Evolutionary conservation across 2,329 filamentous ascomycete genomes (phyloP), one percentile per base, ranked within the genome.

Genomic region (Amesomyces nigricolor): DNA sequence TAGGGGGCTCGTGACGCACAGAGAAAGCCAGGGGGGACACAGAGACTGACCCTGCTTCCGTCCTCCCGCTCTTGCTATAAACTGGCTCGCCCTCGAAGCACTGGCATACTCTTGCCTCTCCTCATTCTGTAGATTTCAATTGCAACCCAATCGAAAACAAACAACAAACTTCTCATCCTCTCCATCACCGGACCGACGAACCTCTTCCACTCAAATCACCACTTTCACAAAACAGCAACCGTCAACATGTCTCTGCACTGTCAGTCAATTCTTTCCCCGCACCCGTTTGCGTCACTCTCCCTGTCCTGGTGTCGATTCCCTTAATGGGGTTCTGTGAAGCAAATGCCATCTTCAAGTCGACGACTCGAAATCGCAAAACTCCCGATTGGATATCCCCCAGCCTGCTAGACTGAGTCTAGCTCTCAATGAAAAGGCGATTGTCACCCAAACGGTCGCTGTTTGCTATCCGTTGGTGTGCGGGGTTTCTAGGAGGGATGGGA

Each of bases 161-260:
- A 44, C 37, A 39, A 47, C 26, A 38, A 38, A 19, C 10, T 19
- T 32, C 37, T 52, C 17, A 47, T 30, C 40, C 50, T 9, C 32
- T 35, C 32, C 32, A 35, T 35, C 32, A 9, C 8, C 32, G 7
- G 9, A 35, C 32, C 32, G 32, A 35, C 32, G 32, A 35, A 35
- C 8, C 22, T 35, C 32, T 35, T 35, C 32, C 32, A 35, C 32
- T 26, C 22, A 26, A 26, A 9, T 48, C 45, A n/a, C 22, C 30
- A 39, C 22, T 40, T 54, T 47, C 60, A 54, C 51, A 47, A 47
- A 66, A 47, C 48, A 30, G 52, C 38, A 32, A 49, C 47, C 46
- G 30, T 63, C 70, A 77, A 54, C 67, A 82, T 82, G 79, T 81
- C 79, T 78, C 76, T 82, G 62, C 78, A 82, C 71, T 82, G 79